Evolutionary conservation across 345 rosid species (phyloP), one percentile per base, ranked within the genome.

Genomic region (Lenwebbia sp.): DNA sequence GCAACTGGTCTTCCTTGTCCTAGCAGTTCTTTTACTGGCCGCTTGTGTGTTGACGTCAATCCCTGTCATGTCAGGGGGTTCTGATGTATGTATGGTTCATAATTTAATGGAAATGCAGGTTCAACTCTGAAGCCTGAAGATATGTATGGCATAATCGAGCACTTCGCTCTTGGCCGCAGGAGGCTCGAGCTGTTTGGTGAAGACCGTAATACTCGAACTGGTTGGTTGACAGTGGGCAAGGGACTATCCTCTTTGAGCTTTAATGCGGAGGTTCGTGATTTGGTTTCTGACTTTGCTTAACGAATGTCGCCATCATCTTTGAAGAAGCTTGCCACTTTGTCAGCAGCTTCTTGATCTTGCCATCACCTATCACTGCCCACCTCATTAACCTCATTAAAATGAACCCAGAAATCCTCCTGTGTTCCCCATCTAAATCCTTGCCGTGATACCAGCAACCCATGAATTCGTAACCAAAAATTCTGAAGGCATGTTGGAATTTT

Each of bases 181-280:
- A 93, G 99, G 94, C 98, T 97, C 87, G 99, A 97, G 90, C 99
- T 97, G 54, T 94, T 97, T 47, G 99, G 98, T 62, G 99, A 95
- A 91, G 99, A 97, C 88, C 98, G 95, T 91, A 96, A 96, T 87
- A 97, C 96, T 85, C 94, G 99, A 85, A 33, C 96, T 83, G 99
- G 99, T 88, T 97, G 98, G 99, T 90, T 97, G 85, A 96, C 99
- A 37, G 93, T 94, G 88, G 99, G 99, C 84, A 93, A 94, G 88
- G 98, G 92, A 88, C 92, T 97, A 87, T 93, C 99, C 6, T 97
- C 98, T 7, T 93, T 98, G 41, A 97, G 95, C 90, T 97, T 97
- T 83, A 95, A 92, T 78, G 13, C 93, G 14, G 96, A 96, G 95
- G 99, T 97, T 91, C 51, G 7, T 40, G 30, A 30, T 62, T 30